Evolutionary conservation across 2,329 filamentous ascomycete species (phyloP), one percentile per base, ranked within the genome.

Genomic region (Arthroderma uncinatum): DNA sequence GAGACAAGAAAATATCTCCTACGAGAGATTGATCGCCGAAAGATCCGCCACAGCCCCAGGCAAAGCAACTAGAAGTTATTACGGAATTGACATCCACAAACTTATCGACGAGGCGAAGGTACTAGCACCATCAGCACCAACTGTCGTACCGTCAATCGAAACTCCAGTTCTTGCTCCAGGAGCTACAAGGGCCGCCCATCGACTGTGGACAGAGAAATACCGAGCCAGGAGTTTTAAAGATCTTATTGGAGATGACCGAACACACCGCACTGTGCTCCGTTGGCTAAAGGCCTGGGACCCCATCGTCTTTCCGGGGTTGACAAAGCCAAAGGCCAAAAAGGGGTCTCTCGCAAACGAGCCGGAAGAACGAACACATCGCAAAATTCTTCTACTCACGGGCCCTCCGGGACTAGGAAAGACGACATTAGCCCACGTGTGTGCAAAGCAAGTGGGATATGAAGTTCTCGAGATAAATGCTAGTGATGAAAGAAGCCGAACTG

Each of bases 381-480:
- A 96, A 70, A 89, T 98, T 6, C 73, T 98, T 9, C 80, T 98
- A 66, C 76, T 98, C 14, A 91, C 92, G 0, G 94, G 93, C 0
- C 90, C 93, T 0, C 93, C 93, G 0, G 93, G 93, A 1, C 76
- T 98, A 9, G 93, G 93, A 28, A 98, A 98, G 75, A 98, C 93
- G 0, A 98, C 93, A 0, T 72, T 98, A 52, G 93, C 93, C 1
- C 93, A 98, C 71, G 93, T 98, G 0, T 97, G 93, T 68, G 94
- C 94, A 0, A 85, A 80, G 63, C 93, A 98, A 72, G 93, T 93
- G 4, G 93, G 93, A 0, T 98, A 98, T 65, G 93, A 97, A 66
- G 87, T 95, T 0, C 81, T 97, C 67, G 93, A 98, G 69, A 95
- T 98, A 73, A 98, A 98, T 65, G 93, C 94, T 7, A 97, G 92